A percentile compares a stretch with the other conserved stretches of the same genome.
These are phyloP conservation scores for Wickerhamomyces rabaulensis DNA, from an alignment of 805 yeast genomes.

Conservation along the genomic window DNA sequence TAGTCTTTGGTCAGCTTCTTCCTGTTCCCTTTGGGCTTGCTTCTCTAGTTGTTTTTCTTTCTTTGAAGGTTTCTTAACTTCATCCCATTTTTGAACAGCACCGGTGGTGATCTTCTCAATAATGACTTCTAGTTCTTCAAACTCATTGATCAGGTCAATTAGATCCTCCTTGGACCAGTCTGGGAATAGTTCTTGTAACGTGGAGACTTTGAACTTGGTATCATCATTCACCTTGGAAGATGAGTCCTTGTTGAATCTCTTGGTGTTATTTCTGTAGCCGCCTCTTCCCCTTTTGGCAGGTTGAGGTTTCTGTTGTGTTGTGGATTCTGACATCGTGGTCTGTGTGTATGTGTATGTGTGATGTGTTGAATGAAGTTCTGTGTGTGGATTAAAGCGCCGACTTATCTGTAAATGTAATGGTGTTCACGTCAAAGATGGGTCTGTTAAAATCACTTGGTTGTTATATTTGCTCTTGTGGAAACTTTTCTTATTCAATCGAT, in stretches of 20 bases:
- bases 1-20: conserved; percentile 18
- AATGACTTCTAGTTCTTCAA: conserved; percentile 71
- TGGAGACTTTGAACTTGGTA: conserved; percentile 37
- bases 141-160: conserved; percentile 67
- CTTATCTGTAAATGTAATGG: too few relatives aligned
- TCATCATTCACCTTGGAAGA: conserved; percentile 26
- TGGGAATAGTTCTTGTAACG: conserved; percentile 83
- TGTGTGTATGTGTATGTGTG: conserved; percentile 6
- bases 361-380: background rate
- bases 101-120: conserved; percentile 88
- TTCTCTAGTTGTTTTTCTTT: conserved; percentile 41
- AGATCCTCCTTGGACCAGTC: conserved; percentile 92
- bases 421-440: too few relatives aligned
- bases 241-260: conserved; percentile 30
- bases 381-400: background rate
- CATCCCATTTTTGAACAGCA: conserved; percentile 90
- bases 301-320: conserved; percentile 9
- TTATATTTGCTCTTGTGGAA: background rate
- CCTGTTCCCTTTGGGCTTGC: conserved; percentile 12
- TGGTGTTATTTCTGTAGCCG: conserved; percentile 40
- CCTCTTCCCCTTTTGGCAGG: conserved; percentile 25
- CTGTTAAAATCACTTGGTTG: background rate
- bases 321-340: conserved; percentile 13
- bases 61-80: conserved; percentile 66
- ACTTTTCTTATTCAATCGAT: background rate